phyloP scores from a whole-genome alignment of 2,329 filamentous ascomycete genomes.

The Xylaria sp. region DNA sequence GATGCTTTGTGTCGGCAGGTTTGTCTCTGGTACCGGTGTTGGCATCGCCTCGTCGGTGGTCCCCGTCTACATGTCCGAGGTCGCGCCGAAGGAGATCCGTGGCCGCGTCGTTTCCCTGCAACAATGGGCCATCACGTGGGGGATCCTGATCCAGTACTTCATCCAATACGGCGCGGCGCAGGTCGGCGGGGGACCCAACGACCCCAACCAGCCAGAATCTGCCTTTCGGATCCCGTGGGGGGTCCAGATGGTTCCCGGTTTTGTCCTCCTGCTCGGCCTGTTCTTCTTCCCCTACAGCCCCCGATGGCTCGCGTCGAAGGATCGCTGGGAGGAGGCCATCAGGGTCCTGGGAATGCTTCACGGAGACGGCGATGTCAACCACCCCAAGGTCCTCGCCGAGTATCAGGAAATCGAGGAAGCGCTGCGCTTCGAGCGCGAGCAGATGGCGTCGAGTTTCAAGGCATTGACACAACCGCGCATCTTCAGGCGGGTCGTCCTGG shows the following conservation, averaged over 20 bases:
- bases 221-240: constrained; percentile 67
- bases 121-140: constrained; percentile 74
- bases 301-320: constrained; percentile 70
- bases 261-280: constrained; percentile 57
- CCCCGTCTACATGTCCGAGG: constrained; percentile 70
- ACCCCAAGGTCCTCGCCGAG: constrained; percentile 64
- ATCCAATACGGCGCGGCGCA: constrained; percentile 66
- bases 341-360: constrained; percentile 61
- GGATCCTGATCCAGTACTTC: constrained; percentile 68
- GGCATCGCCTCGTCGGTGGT: constrained; percentile 75
- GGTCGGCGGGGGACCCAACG: constrained; percentile 53
- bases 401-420: constrained; percentile 63
- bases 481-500: constrained; percentile 58
- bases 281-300: constrained; percentile 67
- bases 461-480: constrained; percentile 55
- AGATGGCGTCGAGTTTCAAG: constrained; percentile 51
- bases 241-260: constrained; percentile 59
- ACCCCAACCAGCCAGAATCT: constrained; percentile 52
- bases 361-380: constrained; percentile 56
- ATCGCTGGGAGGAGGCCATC: constrained; percentile 67
- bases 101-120: constrained; percentile 66
- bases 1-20: constrained; percentile 72
- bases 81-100: constrained; percentile 60
- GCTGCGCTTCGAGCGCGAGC: constrained; percentile 56
- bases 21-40: constrained; percentile 73